These are phyloP conservation scores for Thinopyrum obtusiflorum DNA, from an alignment of 202 grass and related monocot species.

Conservation along the genomic window DNA sequence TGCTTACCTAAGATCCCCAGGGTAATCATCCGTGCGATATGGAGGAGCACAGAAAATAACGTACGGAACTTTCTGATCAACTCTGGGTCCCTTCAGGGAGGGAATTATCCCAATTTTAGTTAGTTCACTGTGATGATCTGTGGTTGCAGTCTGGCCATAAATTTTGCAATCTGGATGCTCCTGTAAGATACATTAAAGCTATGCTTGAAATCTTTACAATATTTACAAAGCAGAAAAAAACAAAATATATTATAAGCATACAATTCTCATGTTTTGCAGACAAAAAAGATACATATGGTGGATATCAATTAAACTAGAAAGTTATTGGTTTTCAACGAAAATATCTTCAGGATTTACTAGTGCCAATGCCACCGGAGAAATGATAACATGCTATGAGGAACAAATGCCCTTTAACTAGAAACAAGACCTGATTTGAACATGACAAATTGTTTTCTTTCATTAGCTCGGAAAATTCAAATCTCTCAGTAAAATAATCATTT, in stretches of 20 bases:
- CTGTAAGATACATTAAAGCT: constrained; percentile 38
- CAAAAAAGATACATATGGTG: background rate
- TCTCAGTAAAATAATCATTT: background rate
- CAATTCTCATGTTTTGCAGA: background rate
- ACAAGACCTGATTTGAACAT: background rate
- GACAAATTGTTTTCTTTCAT: background rate
- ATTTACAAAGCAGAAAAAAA: background rate
- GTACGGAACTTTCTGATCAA: constrained; percentile 57
- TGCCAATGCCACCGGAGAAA: background rate
- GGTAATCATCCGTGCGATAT: constrained; percentile 73
- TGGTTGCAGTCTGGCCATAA: constrained; percentile 73
- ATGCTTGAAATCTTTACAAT: background rate
- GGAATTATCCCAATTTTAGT: constrained; percentile 68
- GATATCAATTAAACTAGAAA: background rate
- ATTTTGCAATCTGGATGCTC: constrained; percentile 69
- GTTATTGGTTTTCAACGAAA: background rate
- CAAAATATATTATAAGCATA: background rate
- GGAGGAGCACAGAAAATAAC: constrained; percentile 94
- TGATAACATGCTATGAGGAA: background rate
- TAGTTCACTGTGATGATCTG: constrained; percentile 78
- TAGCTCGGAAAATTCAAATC: background rate
- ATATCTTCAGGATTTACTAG: background rate
- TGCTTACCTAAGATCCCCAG: constrained; percentile 64
- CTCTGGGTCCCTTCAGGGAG: constrained; percentile 45
- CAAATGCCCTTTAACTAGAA: background rate